These are phyloP conservation scores for Cyclostephanos invisitatus DNA, from an alignment of 108 stramenopile species.

Conservation along the genomic window DNA sequence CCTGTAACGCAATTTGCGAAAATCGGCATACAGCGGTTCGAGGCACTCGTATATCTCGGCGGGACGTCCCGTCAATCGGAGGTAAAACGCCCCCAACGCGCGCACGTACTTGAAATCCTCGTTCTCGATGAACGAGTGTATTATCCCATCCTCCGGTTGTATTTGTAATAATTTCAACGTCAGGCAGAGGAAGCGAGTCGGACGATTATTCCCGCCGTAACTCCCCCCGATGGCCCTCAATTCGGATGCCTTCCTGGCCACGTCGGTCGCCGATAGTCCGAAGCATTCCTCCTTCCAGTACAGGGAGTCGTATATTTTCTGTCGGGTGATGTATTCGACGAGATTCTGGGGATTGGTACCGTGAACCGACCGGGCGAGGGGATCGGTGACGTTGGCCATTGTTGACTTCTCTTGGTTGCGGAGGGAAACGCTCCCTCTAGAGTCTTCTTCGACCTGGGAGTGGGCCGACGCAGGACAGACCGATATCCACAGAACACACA, in stretches of 20 bases:
- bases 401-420: constrained; percentile 3
- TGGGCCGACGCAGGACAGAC: not conserved
- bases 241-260: constrained; percentile 91
- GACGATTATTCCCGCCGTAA: constrained; percentile 88
- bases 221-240: constrained; percentile 84
- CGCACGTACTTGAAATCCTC: constrained; percentile 97
- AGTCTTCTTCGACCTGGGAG: too few relatives aligned
- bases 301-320: constrained; percentile 91
- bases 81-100: constrained; percentile 92
- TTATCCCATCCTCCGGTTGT: constrained; percentile 92
- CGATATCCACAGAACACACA: too few relatives aligned
- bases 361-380: constrained; percentile 86
- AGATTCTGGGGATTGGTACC: constrained; percentile 99
- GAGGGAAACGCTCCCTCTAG: too few relatives aligned
- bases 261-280: constrained; percentile 89
- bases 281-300: constrained; percentile 92
- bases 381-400: constrained; percentile 93
- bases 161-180: constrained; percentile 96
- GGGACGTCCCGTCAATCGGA: constrained; percentile 92
- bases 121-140: constrained; percentile 87
- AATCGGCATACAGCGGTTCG: constrained; percentile 93
- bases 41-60: constrained; percentile 89
- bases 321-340: constrained; percentile 97
- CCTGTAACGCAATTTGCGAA: constrained; percentile 76
- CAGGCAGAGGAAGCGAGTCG: constrained; percentile 93